A percentile compares a stretch with the other conserved stretches of the same genome.
Evolutionary conservation across 768 basidiomycete species (phyloP).

Genomic region (Obba rivulosa): DNA sequence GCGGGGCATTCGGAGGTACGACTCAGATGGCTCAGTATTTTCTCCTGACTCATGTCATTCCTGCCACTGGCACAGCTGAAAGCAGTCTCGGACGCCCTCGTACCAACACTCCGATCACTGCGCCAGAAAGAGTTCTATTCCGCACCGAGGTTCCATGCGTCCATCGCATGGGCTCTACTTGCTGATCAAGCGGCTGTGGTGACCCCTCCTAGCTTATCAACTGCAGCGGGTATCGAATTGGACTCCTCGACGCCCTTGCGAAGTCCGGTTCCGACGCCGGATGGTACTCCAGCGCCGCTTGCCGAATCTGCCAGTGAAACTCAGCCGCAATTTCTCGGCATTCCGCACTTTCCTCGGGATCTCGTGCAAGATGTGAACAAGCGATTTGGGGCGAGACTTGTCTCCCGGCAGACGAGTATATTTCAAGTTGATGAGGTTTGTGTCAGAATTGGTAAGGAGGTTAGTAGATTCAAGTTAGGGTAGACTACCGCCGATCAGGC

Average conservation of each 20-base stretch:
- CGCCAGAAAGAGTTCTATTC: conserved; percentile 79
- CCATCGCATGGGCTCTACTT: conserved; percentile 83
- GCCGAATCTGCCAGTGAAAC: too few species aligned
- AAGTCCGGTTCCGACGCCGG: too few species aligned
- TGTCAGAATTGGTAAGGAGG: too few species aligned
- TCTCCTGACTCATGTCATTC: background rate
- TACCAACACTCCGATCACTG: conserved; percentile 50
- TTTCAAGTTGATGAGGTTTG: too few species aligned
- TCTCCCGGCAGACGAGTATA: background rate
- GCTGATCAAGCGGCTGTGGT: conserved; percentile 17
- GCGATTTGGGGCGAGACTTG: background rate
- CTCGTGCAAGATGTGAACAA: background rate
- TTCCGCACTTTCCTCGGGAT: too few species aligned
- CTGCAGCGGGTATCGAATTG: background rate
- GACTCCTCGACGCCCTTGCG: background rate
- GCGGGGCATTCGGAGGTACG: conserved; percentile 76
- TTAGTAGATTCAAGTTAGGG: too few species aligned
- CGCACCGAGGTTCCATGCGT: conserved; percentile 81
- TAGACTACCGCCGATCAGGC: too few species aligned
- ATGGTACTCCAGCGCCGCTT: too few species aligned
- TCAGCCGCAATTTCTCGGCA: too few species aligned
- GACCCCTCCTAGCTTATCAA: too few species aligned
- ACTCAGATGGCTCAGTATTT: conserved; percentile 1
- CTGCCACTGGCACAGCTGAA: conserved; percentile 42
- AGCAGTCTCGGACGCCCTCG: conserved; percentile 47